These are phyloP conservation scores for Porphyrellus cyaneotinctus DNA, from an alignment of 768 basidiomycete species.

Conservation along the genomic window DNA sequence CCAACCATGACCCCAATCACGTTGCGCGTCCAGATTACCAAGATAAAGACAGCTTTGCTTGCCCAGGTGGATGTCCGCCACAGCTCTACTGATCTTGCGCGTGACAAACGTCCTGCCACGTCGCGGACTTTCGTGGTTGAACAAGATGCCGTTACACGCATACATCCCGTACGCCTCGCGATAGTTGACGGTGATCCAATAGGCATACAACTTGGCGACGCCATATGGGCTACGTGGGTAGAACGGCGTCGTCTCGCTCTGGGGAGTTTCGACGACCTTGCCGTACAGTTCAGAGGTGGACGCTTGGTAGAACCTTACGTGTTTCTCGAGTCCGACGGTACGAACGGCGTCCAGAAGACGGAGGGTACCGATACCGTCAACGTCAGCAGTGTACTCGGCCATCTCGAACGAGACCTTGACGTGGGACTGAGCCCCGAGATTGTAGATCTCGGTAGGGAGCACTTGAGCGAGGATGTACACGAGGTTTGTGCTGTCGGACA, in stretches of 20 bases:
- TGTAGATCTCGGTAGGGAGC: conserved; percentile 95
- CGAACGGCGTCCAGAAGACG: conserved; percentile 94
- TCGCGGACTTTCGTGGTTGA: conserved; percentile 97
- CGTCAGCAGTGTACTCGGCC: conserved; percentile 98
- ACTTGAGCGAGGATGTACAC: conserved; percentile 95
- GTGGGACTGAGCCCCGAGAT: conserved; percentile 95
- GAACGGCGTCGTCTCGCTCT: conserved; percentile 95
- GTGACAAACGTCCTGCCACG: conserved; percentile 95
- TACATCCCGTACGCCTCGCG: conserved; percentile 96
- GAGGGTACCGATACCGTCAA: conserved; percentile 92
- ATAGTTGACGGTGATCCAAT: conserved; percentile 90
- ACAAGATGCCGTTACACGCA: conserved; percentile 94
- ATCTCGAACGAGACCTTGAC: conserved; percentile 99
- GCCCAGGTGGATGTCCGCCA: conserved; percentile 84
- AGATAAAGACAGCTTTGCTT: conserved; percentile 91
- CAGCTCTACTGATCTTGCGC: conserved; percentile 89
- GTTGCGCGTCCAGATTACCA: conserved; percentile 90
- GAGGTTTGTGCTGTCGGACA: conserved; percentile 94
- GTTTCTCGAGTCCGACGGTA: conserved; percentile 90
- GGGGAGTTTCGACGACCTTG: conserved; percentile 92
- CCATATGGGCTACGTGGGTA: conserved; percentile 98
- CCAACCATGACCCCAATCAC: conserved; percentile 97
- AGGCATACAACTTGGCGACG: conserved; percentile 90
- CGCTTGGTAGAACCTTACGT: conserved; percentile 95
- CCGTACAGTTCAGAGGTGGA: conserved; percentile 97